Evolutionary conservation across 1,139 yeast species (phyloP).

Genomic region (Geotrichum aggregatum): DNA sequence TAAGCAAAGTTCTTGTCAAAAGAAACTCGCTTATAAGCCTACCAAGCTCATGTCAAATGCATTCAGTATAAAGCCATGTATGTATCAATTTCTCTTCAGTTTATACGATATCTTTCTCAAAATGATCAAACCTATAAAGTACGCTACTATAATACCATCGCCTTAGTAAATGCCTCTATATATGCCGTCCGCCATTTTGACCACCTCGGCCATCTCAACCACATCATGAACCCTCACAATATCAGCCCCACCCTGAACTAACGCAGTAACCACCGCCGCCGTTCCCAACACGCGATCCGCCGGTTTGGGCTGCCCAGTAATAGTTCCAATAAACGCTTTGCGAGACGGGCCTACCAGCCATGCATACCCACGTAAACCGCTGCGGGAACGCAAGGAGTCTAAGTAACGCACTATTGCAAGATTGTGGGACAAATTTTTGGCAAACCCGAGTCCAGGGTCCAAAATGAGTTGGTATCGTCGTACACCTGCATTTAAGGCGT

Average conservation of each 20-base stretch:
- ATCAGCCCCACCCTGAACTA: conserved; percentile 70
- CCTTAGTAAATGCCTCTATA: conserved; percentile 44
- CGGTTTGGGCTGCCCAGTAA: conserved; percentile 43
- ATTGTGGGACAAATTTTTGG: conserved; percentile 69
- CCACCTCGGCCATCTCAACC: conserved; percentile 58
- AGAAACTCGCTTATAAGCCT: too few species aligned
- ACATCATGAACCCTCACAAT: conserved; percentile 90
- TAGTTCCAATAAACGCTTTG: conserved; percentile 75
- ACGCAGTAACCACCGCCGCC: conserved; percentile 68
- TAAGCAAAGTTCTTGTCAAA: conserved; percentile 7
- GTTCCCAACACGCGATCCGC: conserved; percentile 69
- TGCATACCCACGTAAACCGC: conserved; percentile 48
- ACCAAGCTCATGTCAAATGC: too few species aligned
- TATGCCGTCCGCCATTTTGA: conserved; percentile 71
- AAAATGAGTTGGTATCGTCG: conserved; percentile 84
- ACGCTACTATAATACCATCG: not conserved
- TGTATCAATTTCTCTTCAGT: too few species aligned
- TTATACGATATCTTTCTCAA: too few species aligned
- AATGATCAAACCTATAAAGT: not conserved
- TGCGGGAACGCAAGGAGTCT: conserved; percentile 36
- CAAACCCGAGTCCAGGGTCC: conserved; percentile 96
- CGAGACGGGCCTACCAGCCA: conserved; percentile 82
- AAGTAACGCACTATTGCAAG: conserved; percentile 57
- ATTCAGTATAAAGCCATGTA: too few species aligned
- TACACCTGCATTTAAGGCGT: conserved; percentile 62